Evolutionary conservation across 805 yeast genomes (phyloP), one percentile per base, ranked within the genome.

Genomic region (Schizosaccharomyces lindneri): DNA sequence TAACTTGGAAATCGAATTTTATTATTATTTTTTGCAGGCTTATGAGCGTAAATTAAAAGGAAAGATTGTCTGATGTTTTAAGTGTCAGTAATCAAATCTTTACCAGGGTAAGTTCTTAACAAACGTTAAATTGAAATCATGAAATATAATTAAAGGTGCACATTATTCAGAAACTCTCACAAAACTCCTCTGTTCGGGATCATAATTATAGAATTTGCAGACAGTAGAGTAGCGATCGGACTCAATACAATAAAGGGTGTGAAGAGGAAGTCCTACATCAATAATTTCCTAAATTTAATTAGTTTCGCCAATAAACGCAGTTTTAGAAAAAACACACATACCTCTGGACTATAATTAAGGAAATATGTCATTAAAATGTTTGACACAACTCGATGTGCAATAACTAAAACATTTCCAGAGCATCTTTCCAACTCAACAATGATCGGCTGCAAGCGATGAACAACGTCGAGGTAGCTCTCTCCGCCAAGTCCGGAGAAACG

Each of bases 401-500:
- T 93, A 63, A 93, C 90, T 70, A 93, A 76, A 61, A 93, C 87
- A 71, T 93, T 89, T 68, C 93, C 97, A 73, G 90, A 97, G 64
- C 97, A 82, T 65, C 98, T 76, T 73, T 93, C 99, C 65, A 93
- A 78, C 72, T 93, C 98, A 97, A 93, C 93, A 64, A 93, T 93
- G 66, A 93, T 87, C 3, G 99, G 98, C 70, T 93, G 98, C 62
- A 93, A 76, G 63, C 99, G 77, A 55, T 89, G 84, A 59, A 90
- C 95, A 51, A 93, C 95, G 68, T 93, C 99, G 63, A 95, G 79
- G 72, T 93, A 93, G 3, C 95, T 84, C 73, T 93, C 99, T 57
- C 99, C 99, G 9, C 97, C 97, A 55, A 95, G 80, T 3, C 98
- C 98, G 1, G 97, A 97, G 72, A 93, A 93, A 62, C 98, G 79